These are phyloP conservation scores for Rhodomyrtus psidioides DNA, from an alignment of 441 rosid genomes.

Conservation along the genomic window DNA sequence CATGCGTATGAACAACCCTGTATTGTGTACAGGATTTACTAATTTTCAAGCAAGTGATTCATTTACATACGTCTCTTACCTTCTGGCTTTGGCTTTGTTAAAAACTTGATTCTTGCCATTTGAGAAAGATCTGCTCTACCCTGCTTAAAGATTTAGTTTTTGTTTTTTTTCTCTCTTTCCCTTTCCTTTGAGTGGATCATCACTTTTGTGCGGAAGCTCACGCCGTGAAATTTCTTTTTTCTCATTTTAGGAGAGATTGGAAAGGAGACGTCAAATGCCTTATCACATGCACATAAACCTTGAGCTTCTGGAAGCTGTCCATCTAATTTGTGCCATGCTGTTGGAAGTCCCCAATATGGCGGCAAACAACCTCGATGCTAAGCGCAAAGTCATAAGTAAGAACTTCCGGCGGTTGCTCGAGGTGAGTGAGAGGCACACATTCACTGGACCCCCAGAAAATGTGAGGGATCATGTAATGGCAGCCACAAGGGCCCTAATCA, in stretches of 20 bases:
- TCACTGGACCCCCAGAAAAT: slow-evolving; percentile 70
- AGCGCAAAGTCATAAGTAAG: slow-evolving; percentile 62
- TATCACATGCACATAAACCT: slow-evolving; percentile 87
- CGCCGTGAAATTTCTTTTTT: background rate
- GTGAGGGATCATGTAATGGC: slow-evolving; percentile 80
- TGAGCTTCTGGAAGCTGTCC: slow-evolving; percentile 75
- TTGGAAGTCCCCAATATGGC: slow-evolving; percentile 82
- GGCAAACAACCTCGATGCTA: slow-evolving; percentile 44
- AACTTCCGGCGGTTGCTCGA: slow-evolving; percentile 63
- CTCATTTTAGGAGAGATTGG: slow-evolving; percentile 53
- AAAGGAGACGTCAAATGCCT: slow-evolving; percentile 77
- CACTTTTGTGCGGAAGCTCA: background rate
- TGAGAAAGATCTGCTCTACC: background rate
- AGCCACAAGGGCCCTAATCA: slow-evolving; percentile 55
- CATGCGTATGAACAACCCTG: background rate
- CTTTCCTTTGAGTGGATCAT: background rate
- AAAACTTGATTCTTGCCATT: background rate
- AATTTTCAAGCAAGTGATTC: background rate
- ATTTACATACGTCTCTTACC: background rate
- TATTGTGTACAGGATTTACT: background rate
- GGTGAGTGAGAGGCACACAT: slow-evolving; percentile 61
- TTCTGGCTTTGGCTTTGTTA: background rate
- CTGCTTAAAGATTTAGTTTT: background rate
- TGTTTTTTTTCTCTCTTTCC: background rate
- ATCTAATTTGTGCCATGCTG: slow-evolving; percentile 70